Evolutionary conservation across 805 yeast species (phyloP).

Genomic region (Yamadazyma ubonensis): DNA sequence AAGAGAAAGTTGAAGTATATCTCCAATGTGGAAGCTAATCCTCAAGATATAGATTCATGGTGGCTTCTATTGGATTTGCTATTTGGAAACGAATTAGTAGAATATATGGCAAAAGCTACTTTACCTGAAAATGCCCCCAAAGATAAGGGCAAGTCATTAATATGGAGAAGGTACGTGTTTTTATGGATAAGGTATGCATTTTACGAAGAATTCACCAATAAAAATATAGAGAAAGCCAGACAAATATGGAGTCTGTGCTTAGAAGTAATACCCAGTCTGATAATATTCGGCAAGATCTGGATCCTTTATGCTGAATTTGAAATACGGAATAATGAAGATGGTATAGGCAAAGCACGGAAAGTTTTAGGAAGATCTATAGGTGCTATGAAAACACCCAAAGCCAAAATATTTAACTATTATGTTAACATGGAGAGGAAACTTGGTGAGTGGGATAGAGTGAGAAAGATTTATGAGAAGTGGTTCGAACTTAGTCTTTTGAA

Average conservation of each 20-base stretch:
- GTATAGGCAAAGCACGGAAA: conserved; percentile 55
- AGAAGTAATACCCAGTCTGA: conserved; percentile 49
- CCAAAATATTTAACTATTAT: conserved; percentile 59
- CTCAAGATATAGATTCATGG: conserved; percentile 76
- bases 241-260: conserved; percentile 50
- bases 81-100: conserved; percentile 31
- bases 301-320: conserved; percentile 67
- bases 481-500: conserved; percentile 37
- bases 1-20: conserved; percentile 62
- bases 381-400: conserved; percentile 35
- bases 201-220: conserved; percentile 53
- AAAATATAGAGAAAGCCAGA: conserved; percentile 48
- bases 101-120: conserved; percentile 46
- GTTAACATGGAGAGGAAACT: conserved; percentile 63
- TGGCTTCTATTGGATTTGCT: conserved; percentile 65
- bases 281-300: conserved; percentile 79
- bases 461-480: conserved; percentile 68
- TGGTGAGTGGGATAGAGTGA: conserved; percentile 77
- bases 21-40: conserved; percentile 41
- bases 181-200: conserved; percentile 68
- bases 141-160: conserved; percentile 27
- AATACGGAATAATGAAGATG: conserved; percentile 49
- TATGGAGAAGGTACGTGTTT: conserved; percentile 70
- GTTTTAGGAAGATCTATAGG: conserved; percentile 75
- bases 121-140: conserved; percentile 29